Evolutionary conservation across 1,284 basidiomycete species (phyloP).

Genomic region (Irpex rosettiformis): DNA sequence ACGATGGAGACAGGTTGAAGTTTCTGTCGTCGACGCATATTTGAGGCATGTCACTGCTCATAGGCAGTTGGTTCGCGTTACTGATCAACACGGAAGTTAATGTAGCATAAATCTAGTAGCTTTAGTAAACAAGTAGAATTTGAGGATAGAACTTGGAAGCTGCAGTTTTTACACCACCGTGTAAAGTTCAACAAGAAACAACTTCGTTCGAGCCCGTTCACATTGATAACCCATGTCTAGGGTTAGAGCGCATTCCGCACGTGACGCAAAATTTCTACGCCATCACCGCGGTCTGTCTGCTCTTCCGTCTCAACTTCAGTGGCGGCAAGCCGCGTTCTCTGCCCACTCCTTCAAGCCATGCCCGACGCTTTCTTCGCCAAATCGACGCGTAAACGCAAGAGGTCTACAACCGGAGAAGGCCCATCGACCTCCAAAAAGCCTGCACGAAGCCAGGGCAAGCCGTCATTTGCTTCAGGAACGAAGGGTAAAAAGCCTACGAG

Average conservation of each 20-base stretch:
- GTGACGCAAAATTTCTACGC: slow-evolving; percentile 2
- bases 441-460: slow-evolving; percentile 12
- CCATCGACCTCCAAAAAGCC: slow-evolving; percentile 28
- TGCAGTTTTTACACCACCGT: too few species aligned
- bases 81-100: too few species aligned
- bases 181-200: too few species aligned
- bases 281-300: not conserved
- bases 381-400: slow-evolving; percentile 66
- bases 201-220: too few species aligned
- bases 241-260: not conserved
- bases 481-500: slow-evolving; percentile 14
- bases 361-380: slow-evolving; percentile 80
- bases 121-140: too few species aligned
- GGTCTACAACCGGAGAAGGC: slow-evolving; percentile 29
- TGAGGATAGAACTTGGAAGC: too few species aligned
- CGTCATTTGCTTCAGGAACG: not conserved
- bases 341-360: slow-evolving; percentile 38
- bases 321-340: not conserved
- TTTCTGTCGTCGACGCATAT: too few species aligned
- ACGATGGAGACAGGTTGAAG: too few species aligned
- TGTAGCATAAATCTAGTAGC: too few species aligned
- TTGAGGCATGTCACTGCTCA: too few species aligned
- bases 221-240: too few species aligned
- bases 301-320: not conserved
- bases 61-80: too few species aligned